Evolutionary conservation across 805 yeast species (phyloP).

Genomic region (Spathaspora passalidarum): DNA sequence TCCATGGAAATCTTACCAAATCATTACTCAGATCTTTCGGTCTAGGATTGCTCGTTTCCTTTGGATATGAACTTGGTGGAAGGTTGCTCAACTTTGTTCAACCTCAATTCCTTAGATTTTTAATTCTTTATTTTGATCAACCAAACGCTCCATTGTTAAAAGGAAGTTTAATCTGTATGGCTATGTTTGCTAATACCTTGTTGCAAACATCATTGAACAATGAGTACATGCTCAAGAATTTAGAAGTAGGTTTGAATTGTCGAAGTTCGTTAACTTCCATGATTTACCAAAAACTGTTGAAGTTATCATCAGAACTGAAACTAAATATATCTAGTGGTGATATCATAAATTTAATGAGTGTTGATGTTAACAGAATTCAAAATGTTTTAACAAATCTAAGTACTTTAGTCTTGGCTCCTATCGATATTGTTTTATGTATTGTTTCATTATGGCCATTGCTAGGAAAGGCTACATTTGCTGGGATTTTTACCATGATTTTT

Average conservation of each 20-base stretch:
- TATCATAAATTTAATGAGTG: slow-evolving; percentile 73
- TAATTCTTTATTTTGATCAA: slow-evolving; percentile 59
- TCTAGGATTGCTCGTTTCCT: slow-evolving; percentile 16
- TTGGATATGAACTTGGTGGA: slow-evolving; percentile 21
- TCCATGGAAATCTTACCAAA: slow-evolving; percentile 9
- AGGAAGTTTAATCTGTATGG: slow-evolving; percentile 61
- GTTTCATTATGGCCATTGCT: slow-evolving; percentile 52
- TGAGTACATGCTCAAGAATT: slow-evolving; percentile 59
- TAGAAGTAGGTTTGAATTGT: slow-evolving; percentile 61
- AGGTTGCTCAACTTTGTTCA: slow-evolving; percentile 54
- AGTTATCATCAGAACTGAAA: slow-evolving; percentile 64
- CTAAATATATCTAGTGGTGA: slow-evolving; percentile 68
- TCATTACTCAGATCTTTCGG: slow-evolving; percentile 28
- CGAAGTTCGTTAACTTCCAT: slow-evolving; percentile 66
- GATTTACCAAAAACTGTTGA: slow-evolving; percentile 67
- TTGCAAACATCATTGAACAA: slow-evolving; percentile 62
- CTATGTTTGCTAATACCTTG: slow-evolving; percentile 62
- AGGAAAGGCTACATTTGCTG: slow-evolving; percentile 59
- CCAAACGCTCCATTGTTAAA: slow-evolving; percentile 42
- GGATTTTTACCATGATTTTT: slow-evolving; percentile 48
- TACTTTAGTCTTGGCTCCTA: slow-evolving; percentile 56
- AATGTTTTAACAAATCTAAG: slow-evolving; percentile 55
- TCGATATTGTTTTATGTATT: slow-evolving; percentile 51
- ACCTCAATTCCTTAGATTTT: slow-evolving; percentile 72
- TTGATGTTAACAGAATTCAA: slow-evolving; percentile 67